Percentiles rank a stretch among this genome's conserved stretches.
phyloP scores from a whole-genome alignment of 1,284 basidiomycete species.

The Ganoderma lingzhi region DNA sequence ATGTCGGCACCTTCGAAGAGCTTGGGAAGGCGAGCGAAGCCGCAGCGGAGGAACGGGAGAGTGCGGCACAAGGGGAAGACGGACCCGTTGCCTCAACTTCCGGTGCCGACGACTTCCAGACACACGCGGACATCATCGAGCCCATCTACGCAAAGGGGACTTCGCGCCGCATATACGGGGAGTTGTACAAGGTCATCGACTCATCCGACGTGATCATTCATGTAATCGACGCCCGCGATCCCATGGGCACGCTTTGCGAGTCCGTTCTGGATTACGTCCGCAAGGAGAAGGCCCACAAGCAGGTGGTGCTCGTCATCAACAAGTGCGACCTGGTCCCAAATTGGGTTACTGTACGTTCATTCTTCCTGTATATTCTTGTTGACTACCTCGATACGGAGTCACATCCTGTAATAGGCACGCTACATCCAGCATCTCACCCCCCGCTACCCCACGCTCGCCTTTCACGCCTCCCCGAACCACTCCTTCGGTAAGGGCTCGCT shows the following conservation, averaged over 20 bases:
- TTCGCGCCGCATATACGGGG: constrained; percentile 95
- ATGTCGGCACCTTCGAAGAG: constrained; percentile 89
- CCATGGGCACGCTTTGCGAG: constrained; percentile 96
- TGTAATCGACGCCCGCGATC: constrained; percentile 96
- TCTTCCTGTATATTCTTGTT: constrained; percentile 25
- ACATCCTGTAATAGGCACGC: constrained; percentile 70
- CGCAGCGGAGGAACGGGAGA: constrained; percentile 50
- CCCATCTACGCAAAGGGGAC: constrained; percentile 95
- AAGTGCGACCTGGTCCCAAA: constrained; percentile 99
- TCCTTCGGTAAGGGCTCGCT: constrained; percentile 99
- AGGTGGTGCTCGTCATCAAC: constrained; percentile 96
- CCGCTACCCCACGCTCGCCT: constrained; percentile 95
- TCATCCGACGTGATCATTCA: constrained; percentile 98
- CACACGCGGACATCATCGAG: constrained; percentile 81
- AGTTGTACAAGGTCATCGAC: constrained; percentile 99
- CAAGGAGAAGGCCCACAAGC: constrained; percentile 98
- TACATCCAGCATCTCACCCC: constrained; percentile 97
- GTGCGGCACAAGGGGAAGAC: constrained; percentile 49
- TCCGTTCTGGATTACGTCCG: constrained; percentile 93
- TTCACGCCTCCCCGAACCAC: constrained; percentile 99
- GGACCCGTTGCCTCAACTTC: constrained; percentile 49
- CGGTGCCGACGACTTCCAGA: constrained; percentile 53
- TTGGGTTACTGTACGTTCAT: constrained; percentile 92
- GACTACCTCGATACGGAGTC: constrained; percentile 9
- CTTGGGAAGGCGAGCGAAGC: constrained; percentile 74